A percentile compares a stretch with the other conserved stretches of the same genome.
These are phyloP conservation scores for Pontederia paniculata DNA, from an alignment of 176 grass and related monocot genomes.

Conservation along the genomic window DNA sequence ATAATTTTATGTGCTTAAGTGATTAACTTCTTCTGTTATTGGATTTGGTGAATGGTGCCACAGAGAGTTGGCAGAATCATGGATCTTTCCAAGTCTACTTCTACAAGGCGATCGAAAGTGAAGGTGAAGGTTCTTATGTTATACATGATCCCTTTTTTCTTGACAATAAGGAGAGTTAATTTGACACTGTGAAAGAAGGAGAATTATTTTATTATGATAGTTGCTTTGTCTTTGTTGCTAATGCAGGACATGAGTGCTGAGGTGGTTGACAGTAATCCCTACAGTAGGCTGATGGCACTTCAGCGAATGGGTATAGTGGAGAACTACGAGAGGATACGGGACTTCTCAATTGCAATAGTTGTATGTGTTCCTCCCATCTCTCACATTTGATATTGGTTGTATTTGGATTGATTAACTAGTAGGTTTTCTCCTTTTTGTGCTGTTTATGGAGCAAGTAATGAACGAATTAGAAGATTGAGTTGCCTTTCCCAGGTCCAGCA, in stretches of 20 bases:
- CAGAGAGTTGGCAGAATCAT: slow-evolving; percentile 32
- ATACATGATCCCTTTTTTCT: not conserved
- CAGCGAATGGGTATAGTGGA: slow-evolving; percentile 89
- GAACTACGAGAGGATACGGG: slow-evolving; percentile 75
- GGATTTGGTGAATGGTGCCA: slow-evolving; percentile 34
- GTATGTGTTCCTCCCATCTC: slow-evolving; percentile 27
- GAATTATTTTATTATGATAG: not conserved
- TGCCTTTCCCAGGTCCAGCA: too few species aligned
- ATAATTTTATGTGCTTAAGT: slow-evolving; percentile 9
- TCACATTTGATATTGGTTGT: not conserved
- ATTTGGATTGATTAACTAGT: not conserved
- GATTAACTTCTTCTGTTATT: not conserved
- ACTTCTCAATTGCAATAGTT: slow-evolving; percentile 77
- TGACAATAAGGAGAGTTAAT: not conserved
- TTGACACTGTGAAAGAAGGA: not conserved
- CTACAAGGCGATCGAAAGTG: slow-evolving; percentile 40
- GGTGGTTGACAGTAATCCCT: slow-evolving; percentile 81
- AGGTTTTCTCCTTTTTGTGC: not conserved
- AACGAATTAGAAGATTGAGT: too few species aligned
- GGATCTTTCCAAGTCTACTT: slow-evolving; percentile 12
- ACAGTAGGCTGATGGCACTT: slow-evolving; percentile 92
- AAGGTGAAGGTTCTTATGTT: slow-evolving; percentile 60
- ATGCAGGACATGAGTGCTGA: slow-evolving; percentile 90
- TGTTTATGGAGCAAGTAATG: not conserved
- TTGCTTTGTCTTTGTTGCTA: not conserved